Percentiles rank a stretch among this genome's conserved stretches.
These are phyloP conservation scores for Aspergillus hiratsukae DNA, from an alignment of 2,329 filamentous ascomycete species.

Conservation along the genomic window DNA sequence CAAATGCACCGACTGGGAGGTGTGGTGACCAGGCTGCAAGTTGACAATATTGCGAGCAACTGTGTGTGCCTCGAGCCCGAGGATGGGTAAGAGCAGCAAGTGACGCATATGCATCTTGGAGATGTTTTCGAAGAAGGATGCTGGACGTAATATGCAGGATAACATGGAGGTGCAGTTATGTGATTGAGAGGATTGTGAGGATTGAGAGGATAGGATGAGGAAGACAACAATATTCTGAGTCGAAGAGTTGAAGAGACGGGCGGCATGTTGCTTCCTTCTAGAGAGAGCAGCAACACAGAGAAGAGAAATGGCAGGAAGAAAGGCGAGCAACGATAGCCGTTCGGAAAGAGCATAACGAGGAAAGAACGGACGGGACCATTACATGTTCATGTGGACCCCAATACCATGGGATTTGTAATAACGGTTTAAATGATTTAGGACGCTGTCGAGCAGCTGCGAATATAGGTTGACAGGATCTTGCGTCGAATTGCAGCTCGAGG, in stretches of 20 bases:
- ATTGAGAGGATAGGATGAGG: slow-evolving; percentile 5
- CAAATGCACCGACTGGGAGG: not conserved
- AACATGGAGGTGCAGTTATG: slow-evolving; percentile 8
- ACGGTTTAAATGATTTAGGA: not conserved
- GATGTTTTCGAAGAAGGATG: slow-evolving; percentile 2
- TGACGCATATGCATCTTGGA: slow-evolving; percentile 21
- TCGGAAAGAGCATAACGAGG: not conserved
- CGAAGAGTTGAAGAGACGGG: not conserved
- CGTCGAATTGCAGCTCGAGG: not conserved
- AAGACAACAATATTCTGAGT: not conserved
- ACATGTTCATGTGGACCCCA: not conserved
- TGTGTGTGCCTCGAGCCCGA: slow-evolving; percentile 9
- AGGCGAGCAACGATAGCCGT: not conserved
- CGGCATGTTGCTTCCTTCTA: not conserved
- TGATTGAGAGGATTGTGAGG: not conserved
- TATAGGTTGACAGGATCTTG: not conserved
- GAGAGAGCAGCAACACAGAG: not conserved
- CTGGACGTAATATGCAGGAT: slow-evolving; percentile 20
- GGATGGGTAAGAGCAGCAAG: slow-evolving; percentile 9
- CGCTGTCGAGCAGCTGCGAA: not conserved
- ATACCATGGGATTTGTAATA: not conserved
- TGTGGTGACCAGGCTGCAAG: slow-evolving; percentile 5
- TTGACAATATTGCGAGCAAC: slow-evolving; percentile 12
- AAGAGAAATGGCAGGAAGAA: not conserved
- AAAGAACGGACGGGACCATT: not conserved